A percentile compares a stretch with the other conserved stretches of the same genome.
These are phyloP conservation scores for Tremella mesenterica DNA, from an alignment of 768 basidiomycete genomes.

Conservation along the genomic window DNA sequence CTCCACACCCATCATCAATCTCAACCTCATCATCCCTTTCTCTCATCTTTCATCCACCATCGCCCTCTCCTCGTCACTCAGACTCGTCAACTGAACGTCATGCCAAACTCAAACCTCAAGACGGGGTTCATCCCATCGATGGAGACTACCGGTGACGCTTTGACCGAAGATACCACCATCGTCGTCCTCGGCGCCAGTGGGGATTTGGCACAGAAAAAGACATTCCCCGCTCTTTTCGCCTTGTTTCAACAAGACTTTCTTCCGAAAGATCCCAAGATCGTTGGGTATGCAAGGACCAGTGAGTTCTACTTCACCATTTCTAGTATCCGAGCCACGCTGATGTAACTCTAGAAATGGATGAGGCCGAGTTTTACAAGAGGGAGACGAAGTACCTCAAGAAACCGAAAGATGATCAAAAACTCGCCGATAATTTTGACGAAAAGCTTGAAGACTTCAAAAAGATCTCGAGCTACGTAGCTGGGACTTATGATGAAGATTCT, in stretches of 20 bases:
- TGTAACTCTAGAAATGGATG: constrained; percentile 32
- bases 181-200: constrained; percentile 92
- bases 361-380: constrained; percentile 71
- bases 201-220: constrained; percentile 99
- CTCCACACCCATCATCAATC: not conserved
- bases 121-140: constrained; percentile 79
- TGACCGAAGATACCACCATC: constrained; percentile 83
- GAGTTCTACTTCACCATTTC: constrained; percentile 9
- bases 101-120: constrained; percentile 7
- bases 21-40: not conserved
- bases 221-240: constrained; percentile 87
- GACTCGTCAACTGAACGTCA: not conserved
- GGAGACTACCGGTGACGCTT: constrained; percentile 61
- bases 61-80: not conserved
- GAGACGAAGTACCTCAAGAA: constrained; percentile 78
- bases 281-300: constrained; percentile 90
- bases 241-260: constrained; percentile 73
- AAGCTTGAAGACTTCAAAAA: constrained; percentile 77
- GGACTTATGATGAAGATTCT: constrained; percentile 74
- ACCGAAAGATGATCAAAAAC: constrained; percentile 53
- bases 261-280: constrained; percentile 74
- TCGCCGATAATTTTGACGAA: constrained; percentile 47
- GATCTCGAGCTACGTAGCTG: constrained; percentile 70
- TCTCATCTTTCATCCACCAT: not conserved
- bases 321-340: not conserved